Percentiles rank a stretch among this genome's conserved stretches.
phyloP scores from a whole-genome alignment of 2,329 filamentous ascomycete genomes.

The Fusarium sp. region DNA sequence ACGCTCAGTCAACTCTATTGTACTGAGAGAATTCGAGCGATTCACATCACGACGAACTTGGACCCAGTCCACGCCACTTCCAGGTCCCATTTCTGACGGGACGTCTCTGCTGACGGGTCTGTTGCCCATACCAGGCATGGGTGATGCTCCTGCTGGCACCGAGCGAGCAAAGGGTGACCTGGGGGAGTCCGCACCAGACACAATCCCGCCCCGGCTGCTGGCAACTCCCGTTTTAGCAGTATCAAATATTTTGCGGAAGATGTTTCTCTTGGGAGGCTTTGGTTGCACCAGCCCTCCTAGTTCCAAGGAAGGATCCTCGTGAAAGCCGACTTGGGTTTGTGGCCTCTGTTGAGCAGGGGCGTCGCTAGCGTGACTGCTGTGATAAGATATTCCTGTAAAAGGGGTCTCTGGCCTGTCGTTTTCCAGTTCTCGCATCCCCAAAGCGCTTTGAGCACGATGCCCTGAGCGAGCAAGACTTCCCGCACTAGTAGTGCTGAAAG shows the following conservation, averaged over 20 bases:
- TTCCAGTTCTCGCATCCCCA: conserved; percentile 68
- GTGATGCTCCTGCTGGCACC: conserved; percentile 50
- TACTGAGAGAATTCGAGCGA: conserved; percentile 90
- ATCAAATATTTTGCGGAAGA: conserved; percentile 95
- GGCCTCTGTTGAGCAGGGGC: conserved; percentile 60
- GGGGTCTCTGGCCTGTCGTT: conserved; percentile 67
- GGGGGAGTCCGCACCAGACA: conserved; percentile 58
- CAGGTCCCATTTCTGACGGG: conserved; percentile 76
- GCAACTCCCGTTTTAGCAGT: conserved; percentile 94
- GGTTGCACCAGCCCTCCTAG: conserved; percentile 82
- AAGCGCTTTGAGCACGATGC: conserved; percentile 69
- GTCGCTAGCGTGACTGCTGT: conserved; percentile 82
- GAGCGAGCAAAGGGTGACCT: conserved; percentile 56
- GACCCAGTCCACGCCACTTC: conserved; percentile 83
- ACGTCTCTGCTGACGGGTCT: conserved; percentile 57
- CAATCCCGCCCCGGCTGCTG: conserved; percentile 85
- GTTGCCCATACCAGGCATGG: conserved; percentile 56
- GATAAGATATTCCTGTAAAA: conserved; percentile 85
- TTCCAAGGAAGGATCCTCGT: conserved; percentile 71
- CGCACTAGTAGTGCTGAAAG: conserved; percentile 92
- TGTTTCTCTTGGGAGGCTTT: conserved; percentile 83
- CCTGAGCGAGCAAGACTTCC: conserved; percentile 88
- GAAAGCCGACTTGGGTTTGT: conserved; percentile 72
- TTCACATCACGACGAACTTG: conserved; percentile 96
- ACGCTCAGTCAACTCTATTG: conserved; percentile 84